Percentiles rank a stretch among this genome's conserved stretches.
These are phyloP conservation scores for Carex arenaria DNA, from an alignment of 202 grass and related monocot genomes.

Conservation along the genomic window DNA sequence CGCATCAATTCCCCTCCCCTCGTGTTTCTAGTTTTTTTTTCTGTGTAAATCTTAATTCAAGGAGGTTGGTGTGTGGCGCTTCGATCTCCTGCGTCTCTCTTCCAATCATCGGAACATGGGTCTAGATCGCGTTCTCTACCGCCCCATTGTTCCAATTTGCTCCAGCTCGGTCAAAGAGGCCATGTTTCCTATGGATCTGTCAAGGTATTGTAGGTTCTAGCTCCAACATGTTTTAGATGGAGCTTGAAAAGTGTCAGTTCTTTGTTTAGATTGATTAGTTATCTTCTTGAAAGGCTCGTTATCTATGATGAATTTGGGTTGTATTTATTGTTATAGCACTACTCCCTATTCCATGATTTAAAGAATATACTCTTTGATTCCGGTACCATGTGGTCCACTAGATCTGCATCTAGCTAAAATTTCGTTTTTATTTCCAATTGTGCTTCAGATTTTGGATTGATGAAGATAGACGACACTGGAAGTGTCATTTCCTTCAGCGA, in stretches of 20 bases:
- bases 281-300: neutral
- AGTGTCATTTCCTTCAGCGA: no score
- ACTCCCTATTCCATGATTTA: neutral
- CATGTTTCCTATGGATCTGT: slow-evolving; percentile 31
- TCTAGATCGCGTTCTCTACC: slow-evolving; percentile 18
- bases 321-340: neutral
- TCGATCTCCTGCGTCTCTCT: slow-evolving; percentile 29
- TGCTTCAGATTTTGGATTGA: no score
- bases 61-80: slow-evolving; percentile 44
- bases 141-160: slow-evolving; percentile 20
- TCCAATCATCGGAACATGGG: slow-evolving; percentile 22
- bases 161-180: slow-evolving; percentile 29
- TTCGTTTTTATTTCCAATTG: no score
- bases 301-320: neutral
- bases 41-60: slow-evolving; percentile 31
- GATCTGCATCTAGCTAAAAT: no score
- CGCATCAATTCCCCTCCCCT: no score
- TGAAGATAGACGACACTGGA: no score
- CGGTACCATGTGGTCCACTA: no score
- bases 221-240: neutral
- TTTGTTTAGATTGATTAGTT: neutral
- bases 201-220: slow-evolving; percentile 37
- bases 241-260: neutral
- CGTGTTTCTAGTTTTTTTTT: neutral
- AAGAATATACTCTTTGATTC: no score